Conservation (phyloP, 352 stramenopile genomes). For the Phytophthora idaei region DNA sequence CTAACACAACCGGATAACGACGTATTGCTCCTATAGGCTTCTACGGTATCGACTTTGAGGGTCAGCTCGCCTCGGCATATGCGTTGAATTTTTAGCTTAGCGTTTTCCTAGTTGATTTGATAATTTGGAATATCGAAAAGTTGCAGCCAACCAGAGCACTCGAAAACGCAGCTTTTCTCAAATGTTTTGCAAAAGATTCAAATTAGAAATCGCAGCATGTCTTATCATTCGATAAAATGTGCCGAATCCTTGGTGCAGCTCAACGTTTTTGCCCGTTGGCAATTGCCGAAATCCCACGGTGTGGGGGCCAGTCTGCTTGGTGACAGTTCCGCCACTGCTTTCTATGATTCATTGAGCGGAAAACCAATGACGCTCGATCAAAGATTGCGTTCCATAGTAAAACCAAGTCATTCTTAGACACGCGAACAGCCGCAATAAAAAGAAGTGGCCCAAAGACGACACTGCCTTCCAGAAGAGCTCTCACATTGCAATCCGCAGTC, state of each 20-base stretch:
- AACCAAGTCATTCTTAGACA: slow-evolving; percentile 12
- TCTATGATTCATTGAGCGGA: not conserved
- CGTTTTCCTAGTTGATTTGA: not conserved
- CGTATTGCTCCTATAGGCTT: too few species aligned
- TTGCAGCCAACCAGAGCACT: slow-evolving; percentile 5
- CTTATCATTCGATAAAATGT: too few species aligned
- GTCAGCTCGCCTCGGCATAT: too few species aligned
- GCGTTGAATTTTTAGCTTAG: not conserved
- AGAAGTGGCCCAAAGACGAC: slow-evolving; percentile 16
- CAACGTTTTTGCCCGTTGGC: not conserved
- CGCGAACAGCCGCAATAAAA: slow-evolving; percentile 30
- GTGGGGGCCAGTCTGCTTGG: not conserved
- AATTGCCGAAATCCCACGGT: not conserved
- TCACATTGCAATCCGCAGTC: slow-evolving; percentile 28
- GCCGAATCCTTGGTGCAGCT: not conserved
- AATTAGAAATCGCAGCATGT: too few species aligned
- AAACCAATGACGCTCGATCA: not conserved
- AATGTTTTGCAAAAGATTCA: slow-evolving; percentile 4
- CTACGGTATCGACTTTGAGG: too few species aligned
- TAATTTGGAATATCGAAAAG: not conserved
- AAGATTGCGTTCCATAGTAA: not conserved
- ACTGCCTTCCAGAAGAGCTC: not conserved
- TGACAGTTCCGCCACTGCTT: not conserved
- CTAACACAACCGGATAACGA: too few species aligned
- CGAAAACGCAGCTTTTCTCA: slow-evolving; percentile 11